phyloP scores from a whole-genome alignment of 169 alveolate species.

The Plasmodium gonderi region DNA sequence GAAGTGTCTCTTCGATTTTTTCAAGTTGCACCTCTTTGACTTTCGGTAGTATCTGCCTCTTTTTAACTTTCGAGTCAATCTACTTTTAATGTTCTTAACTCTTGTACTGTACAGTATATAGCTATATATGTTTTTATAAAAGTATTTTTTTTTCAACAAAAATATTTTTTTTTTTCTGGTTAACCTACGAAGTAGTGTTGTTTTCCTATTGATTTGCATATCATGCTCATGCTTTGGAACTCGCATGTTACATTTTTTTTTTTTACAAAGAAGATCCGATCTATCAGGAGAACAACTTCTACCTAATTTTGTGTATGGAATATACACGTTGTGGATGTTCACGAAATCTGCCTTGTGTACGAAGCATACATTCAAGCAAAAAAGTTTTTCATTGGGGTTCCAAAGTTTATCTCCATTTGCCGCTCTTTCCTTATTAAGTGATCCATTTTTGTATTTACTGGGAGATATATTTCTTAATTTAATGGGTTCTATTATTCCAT shows the following conservation, averaged over 20 bases:
- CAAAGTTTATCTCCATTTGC: background rate
- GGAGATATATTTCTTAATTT: background rate
- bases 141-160: slow-evolving; percentile 17
- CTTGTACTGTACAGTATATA: background rate
- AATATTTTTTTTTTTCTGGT: slow-evolving; percentile 14
- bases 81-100: background rate
- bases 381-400: slow-evolving; percentile 29
- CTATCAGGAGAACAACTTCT: background rate
- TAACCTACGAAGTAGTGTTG: background rate
- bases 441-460: background rate
- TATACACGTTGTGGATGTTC: slow-evolving; percentile 54
- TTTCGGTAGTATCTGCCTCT: background rate
- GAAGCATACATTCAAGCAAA: slow-evolving; percentile 38
- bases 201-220: background rate
- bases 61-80: background rate
- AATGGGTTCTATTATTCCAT: background rate
- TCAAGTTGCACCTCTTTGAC: background rate
- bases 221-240: background rate
- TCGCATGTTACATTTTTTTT: background rate
- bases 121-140: slow-evolving; percentile 5
- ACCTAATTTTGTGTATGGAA: slow-evolving; percentile 54
- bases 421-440: background rate
- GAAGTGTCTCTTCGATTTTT: background rate
- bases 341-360: slow-evolving; percentile 52
- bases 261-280: background rate